Conservation (phyloP, 129 eudicot species). For the Smallanthus sonchifolius region DNA sequence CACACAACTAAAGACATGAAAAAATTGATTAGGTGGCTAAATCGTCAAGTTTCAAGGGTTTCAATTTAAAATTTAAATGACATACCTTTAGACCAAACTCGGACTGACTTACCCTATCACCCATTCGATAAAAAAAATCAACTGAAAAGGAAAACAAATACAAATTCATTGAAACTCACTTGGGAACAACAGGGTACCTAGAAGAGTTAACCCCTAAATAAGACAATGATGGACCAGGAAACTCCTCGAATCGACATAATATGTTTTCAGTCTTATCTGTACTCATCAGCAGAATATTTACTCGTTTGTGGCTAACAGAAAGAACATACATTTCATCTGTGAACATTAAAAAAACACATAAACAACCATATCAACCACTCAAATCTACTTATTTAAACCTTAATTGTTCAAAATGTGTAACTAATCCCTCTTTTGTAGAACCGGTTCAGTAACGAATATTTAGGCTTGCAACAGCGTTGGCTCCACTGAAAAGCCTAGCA, state of each 20-base stretch:
- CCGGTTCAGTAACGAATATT: constrained; percentile 47
- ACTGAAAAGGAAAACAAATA: too few relatives aligned
- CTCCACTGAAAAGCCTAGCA: too few relatives aligned
- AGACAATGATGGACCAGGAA: constrained; percentile 67
- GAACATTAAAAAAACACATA: not conserved
- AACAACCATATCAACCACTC: not conserved
- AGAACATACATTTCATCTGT: constrained; percentile 99
- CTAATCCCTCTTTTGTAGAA: constrained; percentile 78
- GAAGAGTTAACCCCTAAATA: constrained; percentile 78
- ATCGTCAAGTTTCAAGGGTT: too few relatives aligned
- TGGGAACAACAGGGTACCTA: constrained; percentile 58
- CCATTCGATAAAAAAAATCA: too few relatives aligned
- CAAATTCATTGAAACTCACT: constrained; percentile 40
- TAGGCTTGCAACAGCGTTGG: constrained; percentile 60
- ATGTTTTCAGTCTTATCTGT: constrained; percentile 79
- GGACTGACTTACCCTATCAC: too few relatives aligned
- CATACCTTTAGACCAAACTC: too few relatives aligned
- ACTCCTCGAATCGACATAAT: constrained; percentile 69
- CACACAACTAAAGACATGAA: too few relatives aligned
- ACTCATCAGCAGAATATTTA: constrained; percentile 70
- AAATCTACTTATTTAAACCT: not conserved
- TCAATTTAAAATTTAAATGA: too few relatives aligned
- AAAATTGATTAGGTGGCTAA: too few relatives aligned
- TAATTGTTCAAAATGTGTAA: constrained; percentile 13
- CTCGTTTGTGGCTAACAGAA: constrained; percentile 70